These are phyloP conservation scores for Verticillium longisporum DNA, from an alignment of 2,329 filamentous ascomycete species.

Conservation along the genomic window DNA sequence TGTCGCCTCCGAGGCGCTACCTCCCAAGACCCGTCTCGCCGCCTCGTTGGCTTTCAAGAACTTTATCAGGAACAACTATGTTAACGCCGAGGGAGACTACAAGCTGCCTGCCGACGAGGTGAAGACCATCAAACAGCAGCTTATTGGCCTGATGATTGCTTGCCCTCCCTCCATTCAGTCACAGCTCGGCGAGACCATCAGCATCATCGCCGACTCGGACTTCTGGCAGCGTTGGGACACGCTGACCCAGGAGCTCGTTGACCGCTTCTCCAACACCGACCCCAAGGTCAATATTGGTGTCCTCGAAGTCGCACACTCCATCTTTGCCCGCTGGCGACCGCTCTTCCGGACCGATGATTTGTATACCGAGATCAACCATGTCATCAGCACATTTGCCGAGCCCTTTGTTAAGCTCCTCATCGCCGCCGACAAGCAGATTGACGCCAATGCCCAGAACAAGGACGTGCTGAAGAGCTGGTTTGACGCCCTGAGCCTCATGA, in stretches of 20 bases:
- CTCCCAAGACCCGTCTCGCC: constrained; percentile 74
- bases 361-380: constrained; percentile 94
- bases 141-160: constrained; percentile 94
- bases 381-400: constrained; percentile 74
- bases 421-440: constrained; percentile 65
- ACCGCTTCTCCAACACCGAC: constrained; percentile 74
- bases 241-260: constrained; percentile 86
- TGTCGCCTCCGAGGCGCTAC: constrained; percentile 67
- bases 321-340: constrained; percentile 93
- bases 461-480: constrained; percentile 70
- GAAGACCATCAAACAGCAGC: constrained; percentile 82
- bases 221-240: constrained; percentile 97
- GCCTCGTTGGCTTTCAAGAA: constrained; percentile 97
- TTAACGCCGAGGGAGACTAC: constrained; percentile 90
- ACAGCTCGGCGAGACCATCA: constrained; percentile 93
- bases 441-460: constrained; percentile 69
- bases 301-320: constrained; percentile 93
- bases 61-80: constrained; percentile 91
- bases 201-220: constrained; percentile 94
- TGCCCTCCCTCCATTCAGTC: constrained; percentile 83
- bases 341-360: constrained; percentile 89
- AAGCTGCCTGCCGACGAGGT: constrained; percentile 81
- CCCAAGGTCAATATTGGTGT: constrained; percentile 87
- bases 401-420: constrained; percentile 77
- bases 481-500: constrained; percentile 75